Evolutionary conservation across 1,284 basidiomycete species (phyloP).

Genomic region (Dichomitus squalens): DNA sequence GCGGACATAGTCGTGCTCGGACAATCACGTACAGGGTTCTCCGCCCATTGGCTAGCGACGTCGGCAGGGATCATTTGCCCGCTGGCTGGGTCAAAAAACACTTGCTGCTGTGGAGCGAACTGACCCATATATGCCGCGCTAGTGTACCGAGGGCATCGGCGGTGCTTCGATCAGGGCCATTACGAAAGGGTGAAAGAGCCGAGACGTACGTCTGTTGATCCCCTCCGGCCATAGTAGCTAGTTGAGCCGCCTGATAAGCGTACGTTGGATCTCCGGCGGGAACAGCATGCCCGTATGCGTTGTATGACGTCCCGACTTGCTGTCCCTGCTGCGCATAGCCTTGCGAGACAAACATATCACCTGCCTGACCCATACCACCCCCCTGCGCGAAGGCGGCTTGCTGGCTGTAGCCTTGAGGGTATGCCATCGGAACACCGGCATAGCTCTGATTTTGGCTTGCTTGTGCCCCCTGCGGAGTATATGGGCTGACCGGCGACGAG

Average conservation of each 20-base stretch:
- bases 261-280: constrained; percentile 14
- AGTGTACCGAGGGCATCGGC: not conserved
- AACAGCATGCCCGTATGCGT: constrained; percentile 16
- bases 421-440: constrained; percentile 13
- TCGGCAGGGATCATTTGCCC: constrained; percentile 20
- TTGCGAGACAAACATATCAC: not conserved
- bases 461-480: not conserved
- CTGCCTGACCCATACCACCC: not conserved
- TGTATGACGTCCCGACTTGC: constrained; percentile 15
- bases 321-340: constrained; percentile 19
- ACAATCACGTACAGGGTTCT: constrained; percentile 14
- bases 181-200: not conserved
- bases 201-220: constrained; percentile 12
- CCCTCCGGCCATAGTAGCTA: constrained; percentile 6
- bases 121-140: constrained; percentile 16
- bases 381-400: constrained; percentile 11
- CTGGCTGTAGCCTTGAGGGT: constrained; percentile 8
- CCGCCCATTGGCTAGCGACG: constrained; percentile 17
- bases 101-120: constrained; percentile 12
- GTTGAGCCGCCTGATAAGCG: constrained; percentile 14
- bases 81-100: constrained; percentile 16
- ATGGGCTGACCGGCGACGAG: not conserved
- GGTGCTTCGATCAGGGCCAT: not conserved
- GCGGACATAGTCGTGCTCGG: not conserved
- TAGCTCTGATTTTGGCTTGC: not conserved